phyloP scores from a whole-genome alignment of 768 basidiomycete genomes.

The Rossbeevera mucosa region DNA sequence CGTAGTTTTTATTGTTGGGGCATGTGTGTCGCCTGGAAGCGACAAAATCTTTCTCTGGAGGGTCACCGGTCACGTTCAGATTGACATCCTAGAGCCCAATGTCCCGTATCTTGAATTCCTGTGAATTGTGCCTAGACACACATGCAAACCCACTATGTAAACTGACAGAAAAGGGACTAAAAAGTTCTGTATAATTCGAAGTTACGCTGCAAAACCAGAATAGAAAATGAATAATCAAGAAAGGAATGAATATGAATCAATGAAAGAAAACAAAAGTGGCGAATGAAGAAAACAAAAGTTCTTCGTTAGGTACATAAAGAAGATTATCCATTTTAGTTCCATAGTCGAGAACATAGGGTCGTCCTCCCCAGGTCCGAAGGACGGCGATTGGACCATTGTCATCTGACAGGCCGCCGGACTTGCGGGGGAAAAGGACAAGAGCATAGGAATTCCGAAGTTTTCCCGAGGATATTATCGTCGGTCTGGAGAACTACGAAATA shows the following conservation, averaged over 20 bases:
- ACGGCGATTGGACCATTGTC: conserved; percentile 2
- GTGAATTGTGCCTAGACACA: conserved; percentile 6
- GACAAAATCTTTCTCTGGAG: not conserved
- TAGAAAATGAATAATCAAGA: conserved; percentile 32
- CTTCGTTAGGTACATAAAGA: conserved; percentile 23
- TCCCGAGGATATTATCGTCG: conserved; percentile 26
- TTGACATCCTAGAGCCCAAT: not conserved
- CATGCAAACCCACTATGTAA: conserved; percentile 4
- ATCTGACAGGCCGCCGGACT: conserved; percentile 6
- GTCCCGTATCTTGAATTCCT: conserved; percentile 4
- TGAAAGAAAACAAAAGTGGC: not conserved
- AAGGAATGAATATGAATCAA: not conserved
- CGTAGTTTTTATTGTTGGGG: not conserved
- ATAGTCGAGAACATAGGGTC: conserved; percentile 17
- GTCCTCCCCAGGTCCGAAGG: conserved; percentile 1
- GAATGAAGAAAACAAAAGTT: conserved; percentile 7
- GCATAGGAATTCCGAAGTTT: conserved; percentile 20
- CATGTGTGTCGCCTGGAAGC: not conserved
- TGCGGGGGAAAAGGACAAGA: conserved; percentile 13
- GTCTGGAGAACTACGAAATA: conserved; percentile 20
- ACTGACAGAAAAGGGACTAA: conserved; percentile 17
- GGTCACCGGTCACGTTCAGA: not conserved
- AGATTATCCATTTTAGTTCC: conserved; percentile 27
- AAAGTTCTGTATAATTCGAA: conserved; percentile 17
- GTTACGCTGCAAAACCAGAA: conserved; percentile 24